Evolutionary conservation across 208 protist species (phyloP).

Genomic region (Trichomonas vaginalis): DNA sequence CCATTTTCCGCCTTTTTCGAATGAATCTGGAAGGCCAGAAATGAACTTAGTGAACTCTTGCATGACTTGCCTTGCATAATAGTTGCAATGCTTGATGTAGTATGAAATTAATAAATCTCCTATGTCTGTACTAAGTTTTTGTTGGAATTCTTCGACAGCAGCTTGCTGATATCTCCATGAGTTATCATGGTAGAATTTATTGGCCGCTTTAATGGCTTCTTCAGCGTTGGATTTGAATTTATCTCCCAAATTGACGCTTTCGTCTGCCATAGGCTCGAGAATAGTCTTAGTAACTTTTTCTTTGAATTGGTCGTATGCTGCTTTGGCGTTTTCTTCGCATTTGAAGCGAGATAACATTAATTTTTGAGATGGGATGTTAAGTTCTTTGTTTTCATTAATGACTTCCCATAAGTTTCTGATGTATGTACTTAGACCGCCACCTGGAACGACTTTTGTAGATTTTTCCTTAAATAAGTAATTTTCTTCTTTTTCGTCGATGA

Average conservation of each 20-base stretch:
- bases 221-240: neutral
- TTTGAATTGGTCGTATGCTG: neutral
- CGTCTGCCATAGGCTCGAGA: neutral
- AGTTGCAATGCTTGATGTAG: neutral
- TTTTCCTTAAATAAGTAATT: neutral
- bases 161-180: neutral
- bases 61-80: neutral
- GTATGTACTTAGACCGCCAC: neutral
- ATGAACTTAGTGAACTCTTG: neutral
- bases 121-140: neutral
- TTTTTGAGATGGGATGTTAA: constrained; percentile 28
- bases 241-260: neutral
- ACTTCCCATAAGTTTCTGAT: constrained; percentile 16
- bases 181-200: neutral
- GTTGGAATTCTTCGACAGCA: neutral
- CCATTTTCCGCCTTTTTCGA: neutral
- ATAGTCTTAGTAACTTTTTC: neutral
- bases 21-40: neutral
- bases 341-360: constrained; percentile 21
- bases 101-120: neutral
- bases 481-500: neutral
- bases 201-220: neutral
- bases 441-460: constrained; percentile 5
- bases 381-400: constrained; percentile 18
- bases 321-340: constrained; percentile 16